Evolutionary conservation across 371 early-diverging fungal species (phyloP), one percentile per base, ranked within the genome.

Genomic region (Circinella minor): DNA sequence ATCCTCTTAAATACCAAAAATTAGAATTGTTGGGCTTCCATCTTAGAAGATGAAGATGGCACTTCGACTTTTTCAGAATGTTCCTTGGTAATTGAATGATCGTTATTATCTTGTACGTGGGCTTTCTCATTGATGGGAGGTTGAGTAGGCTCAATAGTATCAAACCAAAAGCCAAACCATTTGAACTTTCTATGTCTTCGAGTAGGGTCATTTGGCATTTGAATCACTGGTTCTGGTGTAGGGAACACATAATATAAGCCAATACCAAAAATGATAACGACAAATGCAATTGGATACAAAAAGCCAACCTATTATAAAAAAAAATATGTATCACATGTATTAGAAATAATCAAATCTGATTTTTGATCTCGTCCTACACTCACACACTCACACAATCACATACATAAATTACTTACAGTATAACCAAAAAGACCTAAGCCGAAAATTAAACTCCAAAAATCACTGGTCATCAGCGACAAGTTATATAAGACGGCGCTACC

Each of bases 401-500:
- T 51, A 3, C 37, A 61, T 38, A 37, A 43, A 43, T 9, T 43
- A 43, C 76, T 70, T 78, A 86, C 86, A 67, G 69, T 71, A 70
- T 85, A 76, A 36, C 85, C 76, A 74, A 92, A 92, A 65, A 93
- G 78, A 71, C 86, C 81, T 51, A 91, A 68, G 36, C 92, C 90
- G 76, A 94, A 86, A 65, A 92, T 77, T 61, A 92, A 80, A 6
- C 90, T 88, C 71, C 91, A 94, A 65, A 94, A 91, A 71, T 94
- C 93, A 67, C 90, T 88, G 15, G 93, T 92, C 75, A 93, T 75
- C 47, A 94, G 72, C 43, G 92, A 91, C 65, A 94, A 71, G 72
- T 94, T 94, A 79, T 90, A 94, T 67, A 92, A 86, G 20, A 92
- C 86, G 3, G 94, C 92, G 36, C 91, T 91, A 46, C 86, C 83